Percentiles rank a stretch among this genome's conserved stretches.
Evolutionary conservation across 2,329 filamentous ascomycete genomes (phyloP).

Genomic region (Penicillium hordei): DNA sequence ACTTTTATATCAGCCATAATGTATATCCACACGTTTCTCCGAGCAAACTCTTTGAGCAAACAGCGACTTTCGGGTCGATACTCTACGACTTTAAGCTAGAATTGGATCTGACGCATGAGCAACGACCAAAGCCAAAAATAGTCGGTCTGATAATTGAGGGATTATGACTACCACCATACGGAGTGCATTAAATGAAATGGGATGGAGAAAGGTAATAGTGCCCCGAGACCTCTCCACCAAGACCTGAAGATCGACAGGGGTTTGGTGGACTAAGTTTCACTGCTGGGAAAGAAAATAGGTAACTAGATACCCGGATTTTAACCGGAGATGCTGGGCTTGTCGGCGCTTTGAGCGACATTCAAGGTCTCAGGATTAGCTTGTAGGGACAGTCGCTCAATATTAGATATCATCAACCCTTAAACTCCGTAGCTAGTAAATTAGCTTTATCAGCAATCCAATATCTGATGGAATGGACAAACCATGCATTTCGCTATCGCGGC

Average conservation of each 20-base stretch:
- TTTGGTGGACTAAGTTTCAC: constrained; percentile 4
- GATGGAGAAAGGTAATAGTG: neutral
- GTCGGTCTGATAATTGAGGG: neutral
- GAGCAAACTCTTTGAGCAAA: neutral
- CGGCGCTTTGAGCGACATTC: neutral
- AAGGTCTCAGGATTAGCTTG: neutral
- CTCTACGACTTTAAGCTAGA: neutral
- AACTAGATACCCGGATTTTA: neutral
- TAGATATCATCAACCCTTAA: neutral
- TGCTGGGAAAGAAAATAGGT: constrained; percentile 3
- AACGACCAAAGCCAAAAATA: neutral
- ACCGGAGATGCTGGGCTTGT: constrained; percentile 1
- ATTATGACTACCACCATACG: neutral
- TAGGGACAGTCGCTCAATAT: neutral
- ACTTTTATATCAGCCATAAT: neutral
- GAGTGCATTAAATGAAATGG: neutral
- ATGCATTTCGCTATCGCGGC: neutral
- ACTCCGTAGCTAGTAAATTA: neutral
- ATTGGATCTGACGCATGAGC: too few relatives aligned
- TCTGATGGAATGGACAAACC: neutral
- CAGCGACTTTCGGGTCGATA: neutral
- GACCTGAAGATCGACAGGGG: constrained; percentile 12
- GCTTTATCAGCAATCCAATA: neutral
- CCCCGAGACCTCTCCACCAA: neutral
- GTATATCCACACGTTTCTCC: neutral